Evolutionary conservation across 2,329 filamentous ascomycete species (phyloP).

Genomic region (Aspergillus neoniger): DNA sequence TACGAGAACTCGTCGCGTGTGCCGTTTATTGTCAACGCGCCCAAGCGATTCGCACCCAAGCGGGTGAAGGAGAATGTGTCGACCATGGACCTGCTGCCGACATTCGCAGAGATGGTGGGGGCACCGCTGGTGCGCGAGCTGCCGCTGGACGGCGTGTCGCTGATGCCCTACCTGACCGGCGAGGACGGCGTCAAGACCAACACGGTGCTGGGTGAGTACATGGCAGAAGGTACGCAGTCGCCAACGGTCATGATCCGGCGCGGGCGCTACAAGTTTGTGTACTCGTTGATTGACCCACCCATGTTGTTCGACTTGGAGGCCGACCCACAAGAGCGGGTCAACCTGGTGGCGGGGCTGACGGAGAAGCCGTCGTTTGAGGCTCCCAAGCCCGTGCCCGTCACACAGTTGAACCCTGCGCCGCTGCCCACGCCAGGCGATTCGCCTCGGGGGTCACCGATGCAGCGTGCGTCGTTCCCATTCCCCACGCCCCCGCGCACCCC

Average conservation of each 20-base stretch:
- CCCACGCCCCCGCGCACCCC: slow-evolving; percentile 43
- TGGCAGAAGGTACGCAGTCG: slow-evolving; percentile 84
- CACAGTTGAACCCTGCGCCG: slow-evolving; percentile 17
- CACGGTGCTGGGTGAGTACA: slow-evolving; percentile 93
- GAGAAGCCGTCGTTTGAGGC: slow-evolving; percentile 44
- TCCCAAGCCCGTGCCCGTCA: slow-evolving; percentile 31
- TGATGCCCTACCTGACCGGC: slow-evolving; percentile 73
- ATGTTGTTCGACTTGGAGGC: slow-evolving; percentile 78
- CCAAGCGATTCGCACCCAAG: slow-evolving; percentile 71
- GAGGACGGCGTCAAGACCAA: slow-evolving; percentile 63
- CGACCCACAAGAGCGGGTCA: slow-evolving; percentile 76
- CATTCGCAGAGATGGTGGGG: slow-evolving; percentile 79
- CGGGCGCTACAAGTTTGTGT: slow-evolving; percentile 87
- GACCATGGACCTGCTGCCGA: slow-evolving; percentile 86
- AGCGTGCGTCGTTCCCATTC: slow-evolving; percentile 34
- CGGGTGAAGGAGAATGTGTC: slow-evolving; percentile 82
- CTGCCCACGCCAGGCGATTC: slow-evolving; percentile 38
- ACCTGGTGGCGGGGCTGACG: slow-evolving; percentile 54
- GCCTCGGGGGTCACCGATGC: slow-evolving; percentile 31
- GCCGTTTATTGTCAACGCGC: slow-evolving; percentile 81
- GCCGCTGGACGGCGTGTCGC: slow-evolving; percentile 82
- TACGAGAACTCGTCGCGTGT: slow-evolving; percentile 90
- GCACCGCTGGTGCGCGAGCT: slow-evolving; percentile 68
- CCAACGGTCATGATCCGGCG: slow-evolving; percentile 94
- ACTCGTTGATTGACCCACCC: slow-evolving; percentile 77